Evolutionary conservation across 2,329 filamentous ascomycete species (phyloP).

Genomic region (Stagonosporopsis rhizophila): DNA sequence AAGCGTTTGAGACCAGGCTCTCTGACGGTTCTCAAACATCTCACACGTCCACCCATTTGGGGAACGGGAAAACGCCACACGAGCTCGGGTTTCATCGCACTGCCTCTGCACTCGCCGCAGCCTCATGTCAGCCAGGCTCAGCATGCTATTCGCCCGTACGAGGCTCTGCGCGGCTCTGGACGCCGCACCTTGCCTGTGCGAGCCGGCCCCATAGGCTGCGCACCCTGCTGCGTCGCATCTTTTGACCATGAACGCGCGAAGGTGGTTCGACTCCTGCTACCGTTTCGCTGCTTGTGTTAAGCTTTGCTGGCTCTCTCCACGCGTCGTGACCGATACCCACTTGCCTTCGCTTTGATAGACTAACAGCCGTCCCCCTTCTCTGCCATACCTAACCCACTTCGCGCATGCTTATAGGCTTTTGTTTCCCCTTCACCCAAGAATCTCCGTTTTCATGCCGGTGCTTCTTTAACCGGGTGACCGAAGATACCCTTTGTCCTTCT

Average conservation of each 20-base stretch:
- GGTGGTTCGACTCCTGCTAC: slow-evolving; percentile 47
- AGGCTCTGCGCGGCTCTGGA: slow-evolving; percentile 24
- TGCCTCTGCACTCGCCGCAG: slow-evolving; percentile 21
- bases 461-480: slow-evolving; percentile 47
- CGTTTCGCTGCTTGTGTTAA: slow-evolving; percentile 40
- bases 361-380: slow-evolving; percentile 27
- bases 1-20: slow-evolving; percentile 26
- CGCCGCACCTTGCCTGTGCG: slow-evolving; percentile 38
- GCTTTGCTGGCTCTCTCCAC: slow-evolving; percentile 36
- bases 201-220: slow-evolving; percentile 38
- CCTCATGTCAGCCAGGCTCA: slow-evolving; percentile 21
- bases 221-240: slow-evolving; percentile 42
- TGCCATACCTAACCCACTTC: slow-evolving; percentile 23
- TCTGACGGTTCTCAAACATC: slow-evolving; percentile 43
- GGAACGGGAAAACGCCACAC: slow-evolving; percentile 33
- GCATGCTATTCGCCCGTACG: slow-evolving; percentile 34
- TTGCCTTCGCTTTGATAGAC: slow-evolving; percentile 40
- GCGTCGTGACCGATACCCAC: slow-evolving; percentile 39
- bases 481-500: slow-evolving; percentile 38
- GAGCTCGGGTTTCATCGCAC: slow-evolving; percentile 40
- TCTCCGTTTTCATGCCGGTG: slow-evolving; percentile 49
- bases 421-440: slow-evolving; percentile 42
- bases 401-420: slow-evolving; percentile 49
- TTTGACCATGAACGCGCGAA: slow-evolving; percentile 31
- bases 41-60: slow-evolving; percentile 25